These are phyloP conservation scores for Trichoderma sp. DNA, from an alignment of 2,329 filamentous ascomycete genomes.

Conservation along the genomic window DNA sequence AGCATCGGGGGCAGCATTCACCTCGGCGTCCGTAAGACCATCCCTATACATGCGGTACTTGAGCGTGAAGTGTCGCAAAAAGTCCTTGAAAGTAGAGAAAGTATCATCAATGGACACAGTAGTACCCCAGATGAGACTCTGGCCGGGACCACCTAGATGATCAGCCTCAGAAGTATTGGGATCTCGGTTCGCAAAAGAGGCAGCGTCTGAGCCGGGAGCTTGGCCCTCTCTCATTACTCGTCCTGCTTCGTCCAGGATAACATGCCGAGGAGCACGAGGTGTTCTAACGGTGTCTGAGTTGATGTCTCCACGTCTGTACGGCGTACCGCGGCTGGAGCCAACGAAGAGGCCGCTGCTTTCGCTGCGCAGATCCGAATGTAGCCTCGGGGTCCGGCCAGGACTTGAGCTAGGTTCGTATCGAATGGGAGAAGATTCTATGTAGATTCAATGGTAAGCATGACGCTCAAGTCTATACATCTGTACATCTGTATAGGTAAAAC, in stretches of 20 bases:
- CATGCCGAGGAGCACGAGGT: slow-evolving; percentile 49
- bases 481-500: slow-evolving; percentile 22
- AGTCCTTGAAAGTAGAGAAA: slow-evolving; percentile 83
- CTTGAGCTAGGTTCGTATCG: slow-evolving; percentile 89
- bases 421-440: slow-evolving; percentile 83
- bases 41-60: slow-evolving; percentile 94
- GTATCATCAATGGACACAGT: slow-evolving; percentile 93
- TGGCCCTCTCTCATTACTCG: slow-evolving; percentile 55
- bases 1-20: slow-evolving; percentile 64
- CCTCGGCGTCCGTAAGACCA: slow-evolving; percentile 75
- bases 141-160: slow-evolving; percentile 74
- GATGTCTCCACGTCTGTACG: slow-evolving; percentile 72
- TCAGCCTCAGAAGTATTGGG: slow-evolving; percentile 92
- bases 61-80: slow-evolving; percentile 83
- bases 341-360: slow-evolving; percentile 88
- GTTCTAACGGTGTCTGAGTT: slow-evolving; percentile 70
- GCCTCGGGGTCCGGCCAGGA: slow-evolving; percentile 61
- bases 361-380: slow-evolving; percentile 70
- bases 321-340: slow-evolving; percentile 55
- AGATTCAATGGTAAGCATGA: neutral
- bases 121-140: slow-evolving; percentile 91
- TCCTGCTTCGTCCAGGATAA: slow-evolving; percentile 58
- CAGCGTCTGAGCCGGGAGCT: slow-evolving; percentile 53
- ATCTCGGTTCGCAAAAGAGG: slow-evolving; percentile 61
- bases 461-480: neutral